These are phyloP conservation scores for Euptelea pleiosperma DNA, from an alignment of 164 flowering plant genomes.

Conservation along the genomic window DNA sequence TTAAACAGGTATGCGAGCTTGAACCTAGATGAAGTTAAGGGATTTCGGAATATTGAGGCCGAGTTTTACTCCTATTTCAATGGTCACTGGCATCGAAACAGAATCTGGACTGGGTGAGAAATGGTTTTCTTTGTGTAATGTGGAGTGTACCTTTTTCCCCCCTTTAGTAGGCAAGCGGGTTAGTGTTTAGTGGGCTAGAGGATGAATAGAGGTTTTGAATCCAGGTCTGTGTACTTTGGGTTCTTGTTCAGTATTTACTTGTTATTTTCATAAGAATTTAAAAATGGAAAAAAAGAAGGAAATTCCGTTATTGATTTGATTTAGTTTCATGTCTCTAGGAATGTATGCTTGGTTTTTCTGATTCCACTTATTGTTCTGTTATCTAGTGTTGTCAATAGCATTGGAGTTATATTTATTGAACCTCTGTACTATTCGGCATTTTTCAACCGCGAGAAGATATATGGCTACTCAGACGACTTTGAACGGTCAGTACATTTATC, in stretches of 20 bases:
- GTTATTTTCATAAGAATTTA: too few species aligned
- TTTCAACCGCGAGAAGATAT: constrained; percentile 59
- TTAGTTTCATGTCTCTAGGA: background rate
- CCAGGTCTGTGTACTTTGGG: too few species aligned
- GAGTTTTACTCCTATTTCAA: constrained; percentile 66
- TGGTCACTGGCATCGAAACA: constrained; percentile 72
- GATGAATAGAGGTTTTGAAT: background rate
- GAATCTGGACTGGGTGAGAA: constrained; percentile 76
- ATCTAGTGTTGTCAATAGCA: constrained; percentile 59
- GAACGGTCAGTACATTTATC: constrained; percentile 52
- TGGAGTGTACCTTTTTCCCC: background rate
- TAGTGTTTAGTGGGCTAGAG: background rate
- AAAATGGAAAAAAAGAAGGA: background rate
- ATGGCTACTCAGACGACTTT: constrained; percentile 81
- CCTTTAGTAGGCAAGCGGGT: background rate
- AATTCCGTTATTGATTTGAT: background rate
- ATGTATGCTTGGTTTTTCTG: background rate
- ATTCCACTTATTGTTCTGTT: constrained; percentile 9
- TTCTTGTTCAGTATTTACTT: too few species aligned
- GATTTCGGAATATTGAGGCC: constrained; percentile 52
- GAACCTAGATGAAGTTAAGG: constrained; percentile 51
- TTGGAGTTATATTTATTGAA: constrained; percentile 72
- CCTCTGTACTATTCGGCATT: constrained; percentile 53
- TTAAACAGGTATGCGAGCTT: constrained; percentile 47
- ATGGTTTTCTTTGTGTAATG: background rate